These are phyloP conservation scores for Aciculosporium take DNA, from an alignment of 2,329 filamentous ascomycete genomes.

Conservation along the genomic window DNA sequence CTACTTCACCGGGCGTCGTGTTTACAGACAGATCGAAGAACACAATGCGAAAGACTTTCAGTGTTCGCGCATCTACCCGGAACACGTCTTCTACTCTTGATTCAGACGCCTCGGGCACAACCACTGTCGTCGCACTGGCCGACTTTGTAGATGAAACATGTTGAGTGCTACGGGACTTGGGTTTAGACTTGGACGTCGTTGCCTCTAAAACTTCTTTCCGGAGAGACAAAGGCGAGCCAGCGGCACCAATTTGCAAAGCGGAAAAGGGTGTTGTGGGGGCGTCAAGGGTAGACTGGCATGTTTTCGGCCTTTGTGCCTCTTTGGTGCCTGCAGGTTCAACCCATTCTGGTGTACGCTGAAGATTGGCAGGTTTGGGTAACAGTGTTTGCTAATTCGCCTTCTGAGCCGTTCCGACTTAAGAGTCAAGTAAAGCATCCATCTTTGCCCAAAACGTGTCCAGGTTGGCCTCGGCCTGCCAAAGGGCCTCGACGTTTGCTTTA, in stretches of 20 bases:
- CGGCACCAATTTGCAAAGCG: constrained; percentile 8
- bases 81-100: constrained; percentile 5
- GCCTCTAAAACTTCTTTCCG: background rate
- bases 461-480: constrained; percentile 29
- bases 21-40: constrained; percentile 23
- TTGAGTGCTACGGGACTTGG: constrained; percentile 8
- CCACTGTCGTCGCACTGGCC: background rate
- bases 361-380: constrained; percentile 18
- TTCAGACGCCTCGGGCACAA: background rate
- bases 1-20: constrained; percentile 31
- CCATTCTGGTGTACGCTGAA: constrained; percentile 37
- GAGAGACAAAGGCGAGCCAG: background rate
- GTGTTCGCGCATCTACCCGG: constrained; percentile 16
- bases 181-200: constrained; percentile 9
- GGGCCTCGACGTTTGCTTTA: constrained; percentile 26
- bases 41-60: constrained; percentile 25
- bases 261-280: constrained; percentile 13
- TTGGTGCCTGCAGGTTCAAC: constrained; percentile 17
- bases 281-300: background rate
- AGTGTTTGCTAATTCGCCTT: constrained; percentile 9
- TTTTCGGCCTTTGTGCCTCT: background rate
- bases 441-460: constrained; percentile 6
- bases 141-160: background rate
- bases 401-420: constrained; percentile 2
- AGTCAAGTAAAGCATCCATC: background rate